Percentiles rank a stretch among this genome's conserved stretches.
Evolutionary conservation across 352 stramenopile species (phyloP).

Genomic region (Globisporangium recalcitrans): DNA sequence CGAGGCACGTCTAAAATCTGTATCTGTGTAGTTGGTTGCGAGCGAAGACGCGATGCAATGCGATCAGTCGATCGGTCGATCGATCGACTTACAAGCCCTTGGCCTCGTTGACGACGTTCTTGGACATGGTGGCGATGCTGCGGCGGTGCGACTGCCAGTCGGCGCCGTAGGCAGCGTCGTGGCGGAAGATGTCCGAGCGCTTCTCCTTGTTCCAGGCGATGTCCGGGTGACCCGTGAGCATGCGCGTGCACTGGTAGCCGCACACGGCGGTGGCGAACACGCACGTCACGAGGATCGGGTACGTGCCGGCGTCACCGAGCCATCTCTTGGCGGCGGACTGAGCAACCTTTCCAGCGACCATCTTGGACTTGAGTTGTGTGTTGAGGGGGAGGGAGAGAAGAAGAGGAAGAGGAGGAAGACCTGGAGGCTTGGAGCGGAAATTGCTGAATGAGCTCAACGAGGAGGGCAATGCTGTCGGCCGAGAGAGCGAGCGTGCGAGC

Average conservation of each 20-base stretch:
- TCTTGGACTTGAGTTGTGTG: conserved; percentile 28
- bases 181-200: conserved; percentile 62
- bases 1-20: conserved; percentile 4
- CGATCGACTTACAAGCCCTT: conserved; percentile 45
- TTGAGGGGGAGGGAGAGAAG: conserved; percentile 6
- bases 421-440: conserved; percentile 35
- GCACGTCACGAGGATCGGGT: conserved; percentile 70
- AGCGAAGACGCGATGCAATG: neutral
- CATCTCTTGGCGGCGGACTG: conserved; percentile 56
- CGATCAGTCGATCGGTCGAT: neutral
- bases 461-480: neutral
- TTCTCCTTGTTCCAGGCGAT: conserved; percentile 80
- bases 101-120: conserved; percentile 78
- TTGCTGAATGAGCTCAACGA: conserved; percentile 53
- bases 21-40: conserved; percentile 13
- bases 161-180: conserved; percentile 52
- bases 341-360: conserved; percentile 42
- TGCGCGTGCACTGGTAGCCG: conserved; percentile 71
- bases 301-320: conserved; percentile 74
- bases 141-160: conserved; percentile 78
- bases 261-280: conserved; percentile 54
- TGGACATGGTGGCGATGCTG: conserved; percentile 57
- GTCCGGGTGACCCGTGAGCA: conserved; percentile 63
- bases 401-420: conserved; percentile 9
- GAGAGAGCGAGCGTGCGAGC: neutral